phyloP scores from a whole-genome alignment of 208 protist genomes.

The Trypanosoma brucei region DNA sequence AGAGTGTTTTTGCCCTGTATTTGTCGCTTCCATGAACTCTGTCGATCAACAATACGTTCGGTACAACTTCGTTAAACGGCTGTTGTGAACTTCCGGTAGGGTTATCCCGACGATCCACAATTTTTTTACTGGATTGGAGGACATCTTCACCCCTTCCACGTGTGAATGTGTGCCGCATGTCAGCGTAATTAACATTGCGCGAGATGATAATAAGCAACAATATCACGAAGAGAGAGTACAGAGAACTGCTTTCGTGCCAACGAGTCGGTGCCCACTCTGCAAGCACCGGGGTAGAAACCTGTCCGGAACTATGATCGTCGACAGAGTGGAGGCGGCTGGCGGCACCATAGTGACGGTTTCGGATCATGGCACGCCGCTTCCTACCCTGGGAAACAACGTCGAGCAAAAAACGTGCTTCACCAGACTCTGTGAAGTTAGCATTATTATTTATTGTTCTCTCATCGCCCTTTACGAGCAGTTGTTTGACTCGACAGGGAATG shows the following conservation, averaged over 20 bases:
- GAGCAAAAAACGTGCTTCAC: neutral
- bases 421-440: neutral
- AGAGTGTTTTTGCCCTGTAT: constrained; percentile 19
- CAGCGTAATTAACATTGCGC: neutral
- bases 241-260: constrained; percentile 20
- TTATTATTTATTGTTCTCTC: neutral
- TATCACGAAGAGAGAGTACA: constrained; percentile 13
- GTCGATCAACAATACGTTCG: constrained; percentile 13
- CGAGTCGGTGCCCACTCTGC: constrained; percentile 11
- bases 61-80: neutral
- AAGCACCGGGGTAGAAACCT: neutral
- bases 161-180: neutral
- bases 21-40: constrained; percentile 11
- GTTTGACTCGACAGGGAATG: constrained; percentile 6
- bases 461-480: constrained; percentile 1
- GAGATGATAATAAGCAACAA: constrained; percentile 5
- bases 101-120: neutral
- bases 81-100: neutral
- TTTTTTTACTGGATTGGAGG: neutral
- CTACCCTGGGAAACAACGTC: neutral
- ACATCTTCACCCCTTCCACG: neutral
- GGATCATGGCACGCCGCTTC: constrained; percentile 2
- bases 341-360: constrained; percentile 19
- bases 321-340: neutral
- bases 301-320: neutral